These are phyloP conservation scores for Talaromyces funiculosus DNA, from an alignment of 2,329 filamentous ascomycete species.

Conservation along the genomic window DNA sequence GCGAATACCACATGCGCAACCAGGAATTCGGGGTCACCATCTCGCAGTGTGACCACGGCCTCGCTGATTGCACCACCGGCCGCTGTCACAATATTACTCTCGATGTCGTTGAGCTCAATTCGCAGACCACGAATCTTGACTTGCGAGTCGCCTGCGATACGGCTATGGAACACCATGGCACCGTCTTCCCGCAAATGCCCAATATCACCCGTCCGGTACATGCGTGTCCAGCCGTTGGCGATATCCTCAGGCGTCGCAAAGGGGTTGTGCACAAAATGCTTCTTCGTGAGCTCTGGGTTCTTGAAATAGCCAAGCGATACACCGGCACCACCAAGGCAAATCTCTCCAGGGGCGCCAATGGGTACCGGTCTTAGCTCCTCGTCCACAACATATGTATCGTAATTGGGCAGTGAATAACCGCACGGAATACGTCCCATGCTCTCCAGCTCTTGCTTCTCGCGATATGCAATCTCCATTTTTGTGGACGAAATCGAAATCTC, in stretches of 20 bases:
- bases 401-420: slow-evolving; percentile 26
- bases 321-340: slow-evolving; percentile 27
- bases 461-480: slow-evolving; percentile 10
- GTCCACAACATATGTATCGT: slow-evolving; percentile 39
- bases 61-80: slow-evolving; percentile 7
- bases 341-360: slow-evolving; percentile 35
- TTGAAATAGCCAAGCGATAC: not conserved
- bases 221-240: not conserved
- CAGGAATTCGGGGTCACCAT: not conserved
- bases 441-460: not conserved
- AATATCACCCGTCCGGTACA: slow-evolving; percentile 27
- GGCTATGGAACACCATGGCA: slow-evolving; percentile 16
- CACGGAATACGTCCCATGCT: not conserved
- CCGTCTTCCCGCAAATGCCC: slow-evolving; percentile 24
- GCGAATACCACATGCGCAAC: slow-evolving; percentile 3
- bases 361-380: slow-evolving; percentile 33
- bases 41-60: slow-evolving; percentile 1
- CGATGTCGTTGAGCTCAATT: slow-evolving; percentile 47
- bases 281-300: not conserved
- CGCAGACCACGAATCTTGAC: slow-evolving; percentile 30
- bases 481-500: slow-evolving; percentile 17
- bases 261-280: slow-evolving; percentile 18
- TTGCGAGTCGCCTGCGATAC: slow-evolving; percentile 27
- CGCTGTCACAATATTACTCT: slow-evolving; percentile 25
- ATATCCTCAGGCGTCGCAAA: slow-evolving; percentile 1